Evolutionary conservation across 2,329 filamentous ascomycete genomes (phyloP), one percentile per base, ranked within the genome.

Genomic region (Grosmannia clavigera): DNA sequence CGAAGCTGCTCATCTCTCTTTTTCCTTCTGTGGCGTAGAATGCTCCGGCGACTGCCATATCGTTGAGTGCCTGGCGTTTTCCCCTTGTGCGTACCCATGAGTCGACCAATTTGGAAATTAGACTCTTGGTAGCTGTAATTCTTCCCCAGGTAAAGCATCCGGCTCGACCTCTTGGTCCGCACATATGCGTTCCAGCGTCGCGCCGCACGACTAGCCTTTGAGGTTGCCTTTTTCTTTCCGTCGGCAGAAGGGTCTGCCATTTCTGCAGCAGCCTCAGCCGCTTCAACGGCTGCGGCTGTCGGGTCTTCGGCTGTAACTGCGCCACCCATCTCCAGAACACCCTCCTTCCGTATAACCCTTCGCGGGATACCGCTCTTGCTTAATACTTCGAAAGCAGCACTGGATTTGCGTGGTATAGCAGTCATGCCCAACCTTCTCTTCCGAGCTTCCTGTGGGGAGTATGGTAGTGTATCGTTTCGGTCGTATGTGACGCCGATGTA

Each of bases 401-500:
- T 68, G 2, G 70, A 66, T 51, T 72, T 69, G 56, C 72, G 73
- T 52, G 77, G 71, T 35, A 75, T 70, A 25, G 78, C 81, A 5
- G 85, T 77, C 81, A 95, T 87, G 67, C 87, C 88, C 62, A 99
- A 79, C 58, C 84, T 81, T 65, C 94, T 82, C 68, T 85, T 82
- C 60, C 89, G 83, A 63, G 87, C 83, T 4, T 87, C 86, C 70
- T 92, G 87, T 31, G 74, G 75, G 0, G 89, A 86, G 69, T 88
- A 84, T 0, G 94, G 94, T 1, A 99, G 82, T 38, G 78, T 83
- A 68, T 95, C 89, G 19, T 85, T 78, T 70, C 90, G 90, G 71
- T 92, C 81, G 72, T 96, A 92, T 40, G 88, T 88, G 25, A 99
- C 87, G 63, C 94, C 94, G 68, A 99, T 99, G 78, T 92, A 99